Base-by-base conservation (phyloP, 495 filamentous ascomycete genomes). In the Aspergillus heteromorphus region DNA sequence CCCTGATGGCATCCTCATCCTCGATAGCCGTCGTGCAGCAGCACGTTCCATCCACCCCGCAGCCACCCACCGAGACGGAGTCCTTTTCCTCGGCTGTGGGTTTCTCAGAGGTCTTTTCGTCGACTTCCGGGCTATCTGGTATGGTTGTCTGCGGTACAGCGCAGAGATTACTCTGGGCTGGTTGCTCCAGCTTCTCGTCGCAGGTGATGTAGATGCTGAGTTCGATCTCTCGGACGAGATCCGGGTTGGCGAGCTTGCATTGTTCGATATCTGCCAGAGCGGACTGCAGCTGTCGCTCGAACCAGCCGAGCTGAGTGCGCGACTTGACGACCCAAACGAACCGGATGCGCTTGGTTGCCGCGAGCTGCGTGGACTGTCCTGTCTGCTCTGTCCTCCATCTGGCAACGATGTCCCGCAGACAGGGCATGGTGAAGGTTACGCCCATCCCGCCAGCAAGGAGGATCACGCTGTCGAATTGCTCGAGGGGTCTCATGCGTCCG, bases 241-340 rank as follows among this genome's bases (percentile, higher is more conserved):
- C 60, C 7, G 62, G 50, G 36, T 64, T 53, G 14, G 59, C 62
- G 2, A 67, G 55, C 18, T 53, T 63, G 19, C 69, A 67, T 21
- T 60, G 57, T 16, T 70, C 65, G 21, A 85, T 78, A 19, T 79
- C 80, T 13, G 75, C 72, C 40, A 83, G 69, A 1, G 83, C 77
- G 36, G 80, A 73, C 16, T 76, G 72, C 2, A 95, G 69, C 55
- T 85, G 79, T 10, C 69, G 65, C n/a, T 80, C 75, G 56, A 89
- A 89, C 76, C 84, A 91, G 25, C 67, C 74, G n/a, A 87, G 67
- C 55, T 92, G 86, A 9, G 82, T 78, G 0, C 80, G 78, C 23
- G 82, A 80, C 57, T 83, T 88, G 36, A 92, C 81, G 18, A 89
- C 80, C 74, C 91, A 84, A 1, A 92, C 71, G 52, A 92, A 88